Percentiles rank a stretch among this genome's conserved stretches.
Conservation (phyloP, 176 grass and related monocot species). For the Chloris gayana region DNA sequence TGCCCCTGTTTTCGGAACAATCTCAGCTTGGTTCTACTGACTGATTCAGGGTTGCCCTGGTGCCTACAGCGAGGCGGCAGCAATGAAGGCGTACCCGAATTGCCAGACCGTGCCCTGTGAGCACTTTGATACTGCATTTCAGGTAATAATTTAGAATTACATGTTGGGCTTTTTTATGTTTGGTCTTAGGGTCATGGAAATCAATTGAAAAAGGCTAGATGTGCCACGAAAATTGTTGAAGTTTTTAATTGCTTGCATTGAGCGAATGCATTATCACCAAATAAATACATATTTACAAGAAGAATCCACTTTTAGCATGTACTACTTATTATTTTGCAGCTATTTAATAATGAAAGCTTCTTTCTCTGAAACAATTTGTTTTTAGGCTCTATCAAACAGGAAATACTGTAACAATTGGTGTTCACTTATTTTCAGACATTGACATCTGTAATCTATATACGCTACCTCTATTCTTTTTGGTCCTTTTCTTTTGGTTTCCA, state of each 20-base stretch:
- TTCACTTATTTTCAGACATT: background rate
- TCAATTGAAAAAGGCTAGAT: background rate
- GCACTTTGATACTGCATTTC: conserved; percentile 80
- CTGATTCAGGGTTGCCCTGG: conserved; percentile 70
- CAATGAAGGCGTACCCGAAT: conserved; percentile 78
- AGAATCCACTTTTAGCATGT: background rate
- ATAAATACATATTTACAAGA: background rate
- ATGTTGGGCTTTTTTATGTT: background rate
- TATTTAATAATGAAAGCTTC: background rate
- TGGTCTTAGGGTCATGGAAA: background rate
- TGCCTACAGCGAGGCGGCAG: conserved; percentile 85
- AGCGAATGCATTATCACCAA: background rate
- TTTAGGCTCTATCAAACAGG: conserved; percentile 17
- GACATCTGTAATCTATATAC: conserved; percentile 18
- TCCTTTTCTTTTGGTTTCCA: background rate
- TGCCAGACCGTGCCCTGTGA: conserved; percentile 91
- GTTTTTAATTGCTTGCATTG: background rate
- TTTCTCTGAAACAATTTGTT: background rate
- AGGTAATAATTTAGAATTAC: conserved; percentile 37
- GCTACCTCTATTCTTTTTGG: background rate
- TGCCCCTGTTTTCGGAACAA: background rate
- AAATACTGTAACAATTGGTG: background rate
- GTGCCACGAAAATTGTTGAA: background rate
- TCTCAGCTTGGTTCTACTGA: conserved; percentile 2
- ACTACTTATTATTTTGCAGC: background rate